Evolutionary conservation across 2,329 filamentous ascomycete genomes (phyloP).

Genomic region (Cryphonectria carpinicola): DNA sequence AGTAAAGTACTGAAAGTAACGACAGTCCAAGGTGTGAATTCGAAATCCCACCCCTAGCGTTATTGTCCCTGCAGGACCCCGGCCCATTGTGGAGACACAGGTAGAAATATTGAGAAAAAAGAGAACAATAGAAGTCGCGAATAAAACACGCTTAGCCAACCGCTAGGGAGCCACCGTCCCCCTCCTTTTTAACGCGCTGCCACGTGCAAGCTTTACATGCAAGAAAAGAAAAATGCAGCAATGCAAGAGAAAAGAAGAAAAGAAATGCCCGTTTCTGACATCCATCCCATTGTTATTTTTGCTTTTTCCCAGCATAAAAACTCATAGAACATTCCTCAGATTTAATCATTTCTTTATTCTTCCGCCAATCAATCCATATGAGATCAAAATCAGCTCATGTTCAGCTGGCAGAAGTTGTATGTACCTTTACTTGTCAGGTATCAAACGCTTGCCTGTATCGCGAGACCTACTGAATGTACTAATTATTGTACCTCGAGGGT

Average conservation of each 20-base stretch:
- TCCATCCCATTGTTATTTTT: background rate
- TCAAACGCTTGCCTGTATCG: background rate
- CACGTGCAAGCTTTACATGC: background rate
- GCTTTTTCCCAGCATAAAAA: background rate
- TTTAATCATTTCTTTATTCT: background rate
- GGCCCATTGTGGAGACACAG: conserved; percentile 2
- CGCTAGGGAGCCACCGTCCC: background rate
- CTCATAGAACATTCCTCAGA: background rate
- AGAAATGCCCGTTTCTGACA: too few relatives aligned
- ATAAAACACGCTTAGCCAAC: conserved; percentile 4
- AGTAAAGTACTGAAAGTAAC: background rate
- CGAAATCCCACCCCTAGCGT: conserved; percentile 9
- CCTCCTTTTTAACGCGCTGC: conserved; percentile 4
- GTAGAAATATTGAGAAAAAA: conserved; percentile 5
- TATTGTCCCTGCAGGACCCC: conserved; percentile 5
- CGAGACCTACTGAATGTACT: background rate
- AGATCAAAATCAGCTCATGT: background rate
- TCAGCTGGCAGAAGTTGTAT: background rate
- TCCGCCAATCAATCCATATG: too few relatives aligned
- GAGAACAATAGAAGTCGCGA: conserved; percentile 12
- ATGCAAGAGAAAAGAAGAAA: background rate
- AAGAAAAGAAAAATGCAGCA: background rate
- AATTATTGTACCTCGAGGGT: background rate
- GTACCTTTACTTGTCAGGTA: background rate
- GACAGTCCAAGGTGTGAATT: background rate